These are phyloP conservation scores for Ascocoryne sarcoides DNA, from an alignment of 2,329 filamentous ascomycete genomes.

Conservation along the genomic window DNA sequence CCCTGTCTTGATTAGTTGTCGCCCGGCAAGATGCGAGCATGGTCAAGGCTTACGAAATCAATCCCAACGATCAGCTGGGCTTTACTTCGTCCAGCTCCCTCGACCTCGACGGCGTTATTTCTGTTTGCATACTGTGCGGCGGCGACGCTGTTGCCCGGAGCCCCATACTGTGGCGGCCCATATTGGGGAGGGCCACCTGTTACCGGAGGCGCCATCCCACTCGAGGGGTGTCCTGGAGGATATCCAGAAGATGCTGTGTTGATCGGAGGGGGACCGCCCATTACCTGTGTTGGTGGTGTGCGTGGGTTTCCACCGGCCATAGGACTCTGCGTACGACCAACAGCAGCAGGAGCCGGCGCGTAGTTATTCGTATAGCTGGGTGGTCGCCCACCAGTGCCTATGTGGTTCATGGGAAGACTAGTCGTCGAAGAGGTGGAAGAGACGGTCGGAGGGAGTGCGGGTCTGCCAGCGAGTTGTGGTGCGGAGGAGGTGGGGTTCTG, in stretches of 20 bases:
- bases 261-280: slow-evolving; percentile 57
- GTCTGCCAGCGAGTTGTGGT: slow-evolving; percentile 18
- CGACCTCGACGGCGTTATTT: slow-evolving; percentile 60
- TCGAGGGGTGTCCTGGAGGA: slow-evolving; percentile 39
- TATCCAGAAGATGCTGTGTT: slow-evolving; percentile 56
- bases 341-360: slow-evolving; percentile 36
- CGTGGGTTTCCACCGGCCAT: slow-evolving; percentile 24
- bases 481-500: slow-evolving; percentile 24
- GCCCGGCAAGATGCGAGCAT: slow-evolving; percentile 18
- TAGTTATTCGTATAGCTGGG: slow-evolving; percentile 56
- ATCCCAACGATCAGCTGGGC: slow-evolving; percentile 97
- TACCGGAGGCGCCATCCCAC: slow-evolving; percentile 30
- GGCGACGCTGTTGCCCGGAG: slow-evolving; percentile 17
- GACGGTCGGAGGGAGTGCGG: slow-evolving; percentile 24
- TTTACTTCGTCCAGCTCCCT: slow-evolving; percentile 83
- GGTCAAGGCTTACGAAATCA: slow-evolving; percentile 68
- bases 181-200: slow-evolving; percentile 27
- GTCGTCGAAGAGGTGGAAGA: slow-evolving; percentile 37
- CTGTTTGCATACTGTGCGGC: slow-evolving; percentile 25
- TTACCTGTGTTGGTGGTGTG: slow-evolving; percentile 28
- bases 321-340: slow-evolving; percentile 41
- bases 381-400: slow-evolving; percentile 49
- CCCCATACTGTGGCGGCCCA: slow-evolving; percentile 26
- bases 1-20: slow-evolving; percentile 46
- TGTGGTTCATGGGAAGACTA: slow-evolving; percentile 54